Evolutionary conservation across 495 filamentous ascomycete genomes (phyloP).

Genomic region (Parachaetomium inaequale): DNA sequence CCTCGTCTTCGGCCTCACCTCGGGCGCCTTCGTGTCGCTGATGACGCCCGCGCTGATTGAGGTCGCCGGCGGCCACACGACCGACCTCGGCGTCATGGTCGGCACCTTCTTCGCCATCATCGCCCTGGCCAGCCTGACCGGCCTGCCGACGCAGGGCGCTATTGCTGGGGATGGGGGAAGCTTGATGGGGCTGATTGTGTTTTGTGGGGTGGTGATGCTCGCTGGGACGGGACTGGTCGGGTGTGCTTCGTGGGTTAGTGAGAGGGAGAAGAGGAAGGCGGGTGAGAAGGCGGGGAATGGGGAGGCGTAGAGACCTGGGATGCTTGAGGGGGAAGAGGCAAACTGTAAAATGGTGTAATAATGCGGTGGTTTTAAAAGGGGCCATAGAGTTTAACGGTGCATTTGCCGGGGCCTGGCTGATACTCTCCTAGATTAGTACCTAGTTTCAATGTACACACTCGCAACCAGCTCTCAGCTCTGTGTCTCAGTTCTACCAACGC

Average conservation of each 20-base stretch:
- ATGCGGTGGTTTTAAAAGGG: no score
- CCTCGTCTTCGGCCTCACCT: not conserved
- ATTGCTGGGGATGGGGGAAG: not conserved
- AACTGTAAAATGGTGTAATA: no score
- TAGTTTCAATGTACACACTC: no score
- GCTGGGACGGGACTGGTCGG: not conserved
- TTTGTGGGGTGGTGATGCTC: not conserved
- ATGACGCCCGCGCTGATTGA: conserved; percentile 5
- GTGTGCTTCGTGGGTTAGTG: not conserved
- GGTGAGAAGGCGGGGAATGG: not conserved
- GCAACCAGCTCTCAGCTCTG: no score
- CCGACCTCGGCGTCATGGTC: not conserved
- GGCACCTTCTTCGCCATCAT: conserved; percentile 3
- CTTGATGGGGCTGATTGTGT: not conserved
- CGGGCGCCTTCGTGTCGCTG: conserved; percentile 1
- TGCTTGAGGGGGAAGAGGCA: not conserved
- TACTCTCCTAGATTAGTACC: no score
- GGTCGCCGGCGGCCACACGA: conserved; percentile 1
- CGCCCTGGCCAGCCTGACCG: conserved; percentile 1
- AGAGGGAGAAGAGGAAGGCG: not conserved
- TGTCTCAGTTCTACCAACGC: no score
- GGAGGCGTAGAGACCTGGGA: not conserved
- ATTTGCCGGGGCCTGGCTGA: no score
- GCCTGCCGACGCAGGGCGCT: not conserved
- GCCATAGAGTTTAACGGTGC: no score